These are phyloP conservation scores for Aspergillus ostianus DNA, from an alignment of 495 filamentous ascomycete species.

Conservation along the genomic window DNA sequence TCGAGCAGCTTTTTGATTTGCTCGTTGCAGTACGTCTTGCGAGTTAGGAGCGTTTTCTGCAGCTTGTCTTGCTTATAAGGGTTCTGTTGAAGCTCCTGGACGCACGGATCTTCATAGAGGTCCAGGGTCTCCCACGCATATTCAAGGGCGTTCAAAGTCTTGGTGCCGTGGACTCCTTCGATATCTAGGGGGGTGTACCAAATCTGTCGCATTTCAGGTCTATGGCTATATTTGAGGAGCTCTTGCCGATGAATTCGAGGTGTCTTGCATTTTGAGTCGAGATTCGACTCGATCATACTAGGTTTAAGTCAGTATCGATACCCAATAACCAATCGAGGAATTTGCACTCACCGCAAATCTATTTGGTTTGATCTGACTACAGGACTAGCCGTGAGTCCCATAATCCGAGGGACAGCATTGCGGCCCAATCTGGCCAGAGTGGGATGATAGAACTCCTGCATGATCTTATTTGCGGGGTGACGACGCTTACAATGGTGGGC, in stretches of 20 bases:
- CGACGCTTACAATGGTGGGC: conserved; percentile 36
- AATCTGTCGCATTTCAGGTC: conserved; percentile 58
- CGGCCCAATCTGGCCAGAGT: conserved; percentile 29
- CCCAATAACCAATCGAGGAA: not conserved
- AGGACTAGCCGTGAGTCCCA: conserved; percentile 86
- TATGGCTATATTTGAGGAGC: conserved; percentile 64
- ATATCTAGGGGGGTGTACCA: conserved; percentile 34
- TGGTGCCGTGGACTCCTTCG: conserved; percentile 11
- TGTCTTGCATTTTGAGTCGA: conserved; percentile 70
- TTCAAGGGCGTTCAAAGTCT: conserved; percentile 20
- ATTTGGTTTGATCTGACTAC: conserved; percentile 47
- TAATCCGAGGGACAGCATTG: conserved; percentile 61
- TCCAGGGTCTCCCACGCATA: conserved; percentile 30
- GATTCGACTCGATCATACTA: conserved; percentile 64
- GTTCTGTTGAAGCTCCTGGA: conserved; percentile 51
- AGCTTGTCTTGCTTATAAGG: conserved; percentile 34
- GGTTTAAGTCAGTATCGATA: not conserved
- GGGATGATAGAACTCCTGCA: conserved; percentile 72
- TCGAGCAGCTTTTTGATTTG: conserved; percentile 60
- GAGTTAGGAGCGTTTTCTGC: conserved; percentile 42
- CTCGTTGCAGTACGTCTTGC: conserved; percentile 61
- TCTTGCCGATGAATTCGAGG: conserved; percentile 72
- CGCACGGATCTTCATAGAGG: conserved; percentile 68
- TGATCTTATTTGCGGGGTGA: conserved; percentile 72
- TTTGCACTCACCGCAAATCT: conserved; percentile 32